Evolutionary conservation across 2,329 filamentous ascomycete genomes (phyloP), one percentile per base, ranked within the genome.

Genomic region (Hymenoscyphus linearis): DNA sequence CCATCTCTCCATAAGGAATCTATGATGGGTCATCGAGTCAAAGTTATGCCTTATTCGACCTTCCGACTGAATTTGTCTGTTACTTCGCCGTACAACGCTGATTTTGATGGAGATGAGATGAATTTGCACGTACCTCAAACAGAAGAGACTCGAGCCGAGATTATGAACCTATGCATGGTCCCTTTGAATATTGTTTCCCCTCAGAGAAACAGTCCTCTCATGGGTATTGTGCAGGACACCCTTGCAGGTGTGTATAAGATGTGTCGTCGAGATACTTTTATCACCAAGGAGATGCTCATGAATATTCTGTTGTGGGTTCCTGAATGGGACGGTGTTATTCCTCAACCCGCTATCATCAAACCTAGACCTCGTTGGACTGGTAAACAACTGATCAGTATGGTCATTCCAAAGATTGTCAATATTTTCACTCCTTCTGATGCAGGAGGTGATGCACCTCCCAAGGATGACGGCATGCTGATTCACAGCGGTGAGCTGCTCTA

Each of bases 51-150:
- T 2, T 99, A 96, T 76, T 99, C 95, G 5, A 99, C 95, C 1
- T 99, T 99, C 81, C 88, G 95, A 66, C 84, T 99, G 54, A 99
- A 99, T 72, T 77, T 99, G 68, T 99, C 95, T 0, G 95, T 99
- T 72, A 99, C 96, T 0, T 96, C 93, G 31, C 95, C 95, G 0
- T 99, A 99, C 82, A 99, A 99, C 79, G 95, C 95, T 70, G 95
- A 99, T 90, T 99, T 99, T 78, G 95, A 99, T 73, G 95, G 95
- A 78, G 95, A 99, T 75, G 95, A 99, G 77, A 99, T 99, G 95
- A 99, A 99, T 74, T 85, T 99, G 78, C 95, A 99, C 83, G 96
- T 99, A 58, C 96, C 95, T 3, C 95, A 99, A 73, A 95, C 90
- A 40, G 93, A 99, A 73, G 96, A 99, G 76, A 96, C 96, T 36